A percentile compares a stretch with the other conserved stretches of the same genome.
Evolutionary conservation across 345 rosid species (phyloP).

Genomic region (Eucalyptus lansdowneana): DNA sequence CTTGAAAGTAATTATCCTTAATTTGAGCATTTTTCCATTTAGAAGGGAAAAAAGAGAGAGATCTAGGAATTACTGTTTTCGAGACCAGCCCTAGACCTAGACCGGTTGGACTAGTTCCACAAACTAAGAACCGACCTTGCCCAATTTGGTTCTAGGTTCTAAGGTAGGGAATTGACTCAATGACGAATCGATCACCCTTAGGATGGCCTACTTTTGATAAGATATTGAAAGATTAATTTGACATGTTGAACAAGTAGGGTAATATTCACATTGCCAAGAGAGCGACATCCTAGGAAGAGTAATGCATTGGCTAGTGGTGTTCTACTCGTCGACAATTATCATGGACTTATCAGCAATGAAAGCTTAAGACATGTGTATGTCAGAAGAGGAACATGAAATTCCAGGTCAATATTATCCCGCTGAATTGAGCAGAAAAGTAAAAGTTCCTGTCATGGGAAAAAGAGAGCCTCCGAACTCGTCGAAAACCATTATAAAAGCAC

Average conservation of each 20-base stretch:
- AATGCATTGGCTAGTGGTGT: neutral
- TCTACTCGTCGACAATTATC: neutral
- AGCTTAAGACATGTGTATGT: neutral
- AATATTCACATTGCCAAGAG: neutral
- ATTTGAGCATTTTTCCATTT: neutral
- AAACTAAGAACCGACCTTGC: neutral
- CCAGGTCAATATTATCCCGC: neutral
- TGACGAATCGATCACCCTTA: accelerated
- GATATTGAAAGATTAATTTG: neutral
- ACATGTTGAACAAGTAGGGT: neutral
- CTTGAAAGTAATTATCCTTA: neutral
- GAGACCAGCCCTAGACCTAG: neutral
- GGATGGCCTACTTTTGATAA: neutral
- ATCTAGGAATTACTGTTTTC: accelerated
- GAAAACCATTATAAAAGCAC: neutral
- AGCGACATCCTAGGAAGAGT: neutral
- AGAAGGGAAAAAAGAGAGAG: too few relatives aligned
- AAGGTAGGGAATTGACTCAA: neutral
- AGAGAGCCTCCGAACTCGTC: neutral
- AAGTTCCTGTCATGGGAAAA: neutral
- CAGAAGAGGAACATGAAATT: neutral
- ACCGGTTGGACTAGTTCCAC: neutral
- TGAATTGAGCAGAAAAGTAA: neutral
- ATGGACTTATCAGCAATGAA: neutral
- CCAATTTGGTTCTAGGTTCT: neutral